Conservation (phyloP, 2,329 filamentous ascomycete genomes). For the Diaporthe citri region DNA sequence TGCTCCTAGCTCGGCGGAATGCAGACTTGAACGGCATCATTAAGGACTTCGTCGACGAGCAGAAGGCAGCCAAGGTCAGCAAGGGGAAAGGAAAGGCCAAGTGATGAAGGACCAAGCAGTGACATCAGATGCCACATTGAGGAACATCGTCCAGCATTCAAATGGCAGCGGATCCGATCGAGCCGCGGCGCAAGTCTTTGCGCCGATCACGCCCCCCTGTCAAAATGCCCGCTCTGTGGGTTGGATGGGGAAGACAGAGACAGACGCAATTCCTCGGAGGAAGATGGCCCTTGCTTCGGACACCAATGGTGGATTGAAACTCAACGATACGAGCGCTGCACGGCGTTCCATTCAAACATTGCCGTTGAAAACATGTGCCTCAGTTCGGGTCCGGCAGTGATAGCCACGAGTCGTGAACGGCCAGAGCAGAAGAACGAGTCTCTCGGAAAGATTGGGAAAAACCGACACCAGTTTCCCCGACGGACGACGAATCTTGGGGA, state of each 20-base stretch:
- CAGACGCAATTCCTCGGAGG: not conserved
- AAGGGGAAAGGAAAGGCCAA: constrained; percentile 51
- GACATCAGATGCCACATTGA: not conserved
- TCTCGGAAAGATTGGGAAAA: not conserved
- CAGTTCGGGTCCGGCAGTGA: no score
- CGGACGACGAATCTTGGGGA: not conserved
- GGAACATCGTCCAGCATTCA: not conserved
- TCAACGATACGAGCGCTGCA: not conserved
- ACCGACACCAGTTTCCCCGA: not conserved
- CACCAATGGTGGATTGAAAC: not conserved
- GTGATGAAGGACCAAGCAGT: constrained; percentile 43
- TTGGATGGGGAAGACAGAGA: not conserved
- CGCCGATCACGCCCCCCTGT: not conserved
- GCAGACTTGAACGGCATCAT: constrained; percentile 85
- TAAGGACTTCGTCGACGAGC: constrained; percentile 73
- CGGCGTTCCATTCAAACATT: not conserved
- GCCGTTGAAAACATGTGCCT: not conserved
- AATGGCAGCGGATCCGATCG: not conserved
- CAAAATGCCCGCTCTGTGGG: not conserved
- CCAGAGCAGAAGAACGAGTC: not conserved
- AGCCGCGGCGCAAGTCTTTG: not conserved
- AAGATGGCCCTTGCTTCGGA: no score
- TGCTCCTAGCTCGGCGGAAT: constrained; percentile 89
- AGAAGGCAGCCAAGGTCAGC: constrained; percentile 58
- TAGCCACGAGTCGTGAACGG: not conserved